Base-by-base conservation (phyloP, 2,329 filamentous ascomycete genomes). In the Cercospora citrullina region DNA sequence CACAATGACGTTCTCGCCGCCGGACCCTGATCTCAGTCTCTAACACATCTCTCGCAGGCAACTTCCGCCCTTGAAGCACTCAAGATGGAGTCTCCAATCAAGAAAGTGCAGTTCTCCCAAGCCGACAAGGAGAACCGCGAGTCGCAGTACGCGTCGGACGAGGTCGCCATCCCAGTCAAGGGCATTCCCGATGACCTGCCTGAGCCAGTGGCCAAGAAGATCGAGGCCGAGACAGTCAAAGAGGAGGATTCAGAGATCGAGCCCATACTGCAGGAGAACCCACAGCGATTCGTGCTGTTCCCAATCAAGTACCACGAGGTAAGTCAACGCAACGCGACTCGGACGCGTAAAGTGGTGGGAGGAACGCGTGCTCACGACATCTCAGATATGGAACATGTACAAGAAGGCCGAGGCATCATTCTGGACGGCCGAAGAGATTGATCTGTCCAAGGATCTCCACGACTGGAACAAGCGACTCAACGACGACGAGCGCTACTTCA, bases 251-350 rank as follows among this genome's bases (percentile, higher is more conserved):
- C 97, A 82, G 86, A 87, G 67, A 87, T 93, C 67, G 95, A 99
- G 87, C 95, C 95, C 67, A 86, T 99, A 63, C 89, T 99, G 6
- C 91, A 93, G 80, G 95, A 98, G 84, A 99, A 99, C 84, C 91
- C 93, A 71, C 89, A 96, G 75, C 92, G 95, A 76, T 99, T 99
- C 78, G 95, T 99, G 68, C 87, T 99, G 71, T 99, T 99, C 84
- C 95, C 95, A 74, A 97, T 99, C 82, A 97, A 97, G 87, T 97
- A 98, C 84, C 94, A 98, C 78, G 94, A 98, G 90, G 94, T 97
- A 84, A 92, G 87, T 21, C 30, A 28, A 59, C 59, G 30, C 83
- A 84, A 83, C 81, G 78, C 45, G 67, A 90, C 91, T 91, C 89
- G 90, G 66, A 76, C 75, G 75, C 75, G 75, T 77, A 69, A 73